Evolutionary conservation across 441 rosid genomes (phyloP), one percentile per base, ranked within the genome.

Genomic region (Pelargonium cotyledonis): DNA sequence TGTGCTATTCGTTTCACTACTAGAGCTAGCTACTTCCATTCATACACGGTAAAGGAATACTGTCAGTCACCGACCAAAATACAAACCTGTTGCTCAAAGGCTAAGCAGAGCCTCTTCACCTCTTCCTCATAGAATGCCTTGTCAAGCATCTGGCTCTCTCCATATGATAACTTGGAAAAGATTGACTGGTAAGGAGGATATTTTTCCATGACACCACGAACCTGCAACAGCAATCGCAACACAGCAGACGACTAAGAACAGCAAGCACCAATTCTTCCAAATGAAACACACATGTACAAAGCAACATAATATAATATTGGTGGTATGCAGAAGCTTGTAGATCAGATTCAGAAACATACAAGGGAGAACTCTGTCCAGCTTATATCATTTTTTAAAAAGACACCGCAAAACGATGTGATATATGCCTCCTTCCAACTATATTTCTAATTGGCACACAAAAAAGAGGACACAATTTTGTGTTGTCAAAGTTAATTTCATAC

Each of bases 91-190:
- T 91, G 99, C 84, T 94, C 96, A 47, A 91, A 94, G 70, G 97
- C 83, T 77, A 91, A 80, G 85, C 97, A 94, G 60, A 91, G 96
- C 87, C 99, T 89, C 81, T 91, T 87, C 71, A 94, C 97, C 83
- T 94, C 97, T 80, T 94, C 99, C 77, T 91, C 99, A 29, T 91
- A 94, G 74, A 94, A 94, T 73, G 99, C 99, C 72, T 90, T 91
- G 79, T 94, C 97, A 2, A 94, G 97, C 85, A 91, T 81, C 83
- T 91, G 97, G 73, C 94, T 94, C 80, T 90, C 99, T 67, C 99
- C 96, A 66, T 91, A 91, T 0, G 97, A 86, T 74, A 94, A 73
- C 78, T 84, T 94, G 1, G 94, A 80, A 76, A 94, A 89, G 35
- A 91, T 88, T 0, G 96, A 81, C 72, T 91, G 97, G 68, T 91